These are phyloP conservation scores for Teratosphaeria pseudoeucalypti DNA, from an alignment of 2,329 filamentous ascomycete species.

Conservation along the genomic window DNA sequence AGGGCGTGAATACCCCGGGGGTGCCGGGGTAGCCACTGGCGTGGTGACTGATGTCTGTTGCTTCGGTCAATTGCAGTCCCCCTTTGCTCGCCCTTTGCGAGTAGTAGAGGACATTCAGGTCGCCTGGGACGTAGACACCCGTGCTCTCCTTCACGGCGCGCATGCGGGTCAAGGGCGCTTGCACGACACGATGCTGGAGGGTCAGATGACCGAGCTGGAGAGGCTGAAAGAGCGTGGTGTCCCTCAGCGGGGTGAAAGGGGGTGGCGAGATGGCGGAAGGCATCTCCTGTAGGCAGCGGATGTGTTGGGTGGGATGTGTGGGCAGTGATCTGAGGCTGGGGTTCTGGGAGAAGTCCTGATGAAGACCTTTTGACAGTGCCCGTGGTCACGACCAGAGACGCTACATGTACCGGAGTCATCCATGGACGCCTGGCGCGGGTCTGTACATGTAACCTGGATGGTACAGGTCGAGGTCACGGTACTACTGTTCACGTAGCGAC, in stretches of 20 bases:
- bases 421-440: not conserved
- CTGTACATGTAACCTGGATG: too few species aligned
- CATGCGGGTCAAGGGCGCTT: slow-evolving; percentile 33
- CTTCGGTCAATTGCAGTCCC: slow-evolving; percentile 48
- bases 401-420: not conserved
- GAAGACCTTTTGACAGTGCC: not conserved
- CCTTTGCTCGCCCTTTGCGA: slow-evolving; percentile 44
- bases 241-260: not conserved
- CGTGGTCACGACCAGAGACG: not conserved
- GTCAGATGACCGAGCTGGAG: slow-evolving; percentile 22
- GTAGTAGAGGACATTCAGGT: slow-evolving; percentile 38
- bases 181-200: slow-evolving; percentile 28
- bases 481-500: too few species aligned
- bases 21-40: slow-evolving; percentile 38
- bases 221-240: slow-evolving; percentile 24
- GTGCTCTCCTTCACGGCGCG: slow-evolving; percentile 21
- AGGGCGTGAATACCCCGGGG: slow-evolving; percentile 46
- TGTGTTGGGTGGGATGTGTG: not conserved
- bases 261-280: not conserved
- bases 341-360: not conserved
- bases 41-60: slow-evolving; percentile 37
- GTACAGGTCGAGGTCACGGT: too few species aligned
- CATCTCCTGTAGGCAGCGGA: not conserved
- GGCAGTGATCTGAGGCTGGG: not conserved
- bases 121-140: slow-evolving; percentile 37